Base-by-base conservation (phyloP, 1,139 yeast genomes). In the Lodderomyces beijingensis region DNA sequence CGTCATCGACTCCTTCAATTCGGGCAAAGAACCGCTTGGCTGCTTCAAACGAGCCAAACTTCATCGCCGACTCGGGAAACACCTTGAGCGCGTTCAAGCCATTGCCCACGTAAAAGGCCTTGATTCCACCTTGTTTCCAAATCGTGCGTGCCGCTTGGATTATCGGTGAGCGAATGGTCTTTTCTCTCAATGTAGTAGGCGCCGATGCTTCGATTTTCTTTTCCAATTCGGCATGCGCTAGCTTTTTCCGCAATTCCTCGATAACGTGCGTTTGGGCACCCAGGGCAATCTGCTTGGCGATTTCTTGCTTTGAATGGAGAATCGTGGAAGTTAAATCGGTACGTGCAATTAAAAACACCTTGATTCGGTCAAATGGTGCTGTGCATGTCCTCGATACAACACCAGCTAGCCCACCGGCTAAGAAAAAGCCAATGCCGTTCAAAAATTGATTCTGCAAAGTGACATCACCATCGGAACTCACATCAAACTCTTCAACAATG, bases 311-410 rank as follows among this genome's bases (percentile, higher is more conserved):
- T 5, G 83, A 75, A 41, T 76, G 79, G 32, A 82, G 57, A 4
- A 81, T 63, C 0, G 86, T 81, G 2, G 88, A 79, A 0, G 84
- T 67, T 32, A 83, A 62, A 46, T 88, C 95, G 0, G 96, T 81
- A 54, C 95, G 75, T 2, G 98, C 97, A 51, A 91, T 91, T 36
- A 91, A 65, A 48, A 86, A 91, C 13, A 91, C 97, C 53, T 91
- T 91, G 16, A 91, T 75, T 55, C 98, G 73, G 56, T 91, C 98
- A 48, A 91, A 86, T 9, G 98, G 98, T 0, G 98, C 98, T 0
- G 98, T 91, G 49, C 94, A 83, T 0, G 97, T 88, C 59, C 98
- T 77, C n/a, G 96, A 87, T 4, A 91, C 83, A 4, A 91, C 98
- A 2, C 98, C 98, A 0, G 96, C 85, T 20, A 89, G 59, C 0